These are phyloP conservation scores for Ganoderma meredithae DNA, from an alignment of 1,284 basidiomycete genomes.

Conservation along the genomic window DNA sequence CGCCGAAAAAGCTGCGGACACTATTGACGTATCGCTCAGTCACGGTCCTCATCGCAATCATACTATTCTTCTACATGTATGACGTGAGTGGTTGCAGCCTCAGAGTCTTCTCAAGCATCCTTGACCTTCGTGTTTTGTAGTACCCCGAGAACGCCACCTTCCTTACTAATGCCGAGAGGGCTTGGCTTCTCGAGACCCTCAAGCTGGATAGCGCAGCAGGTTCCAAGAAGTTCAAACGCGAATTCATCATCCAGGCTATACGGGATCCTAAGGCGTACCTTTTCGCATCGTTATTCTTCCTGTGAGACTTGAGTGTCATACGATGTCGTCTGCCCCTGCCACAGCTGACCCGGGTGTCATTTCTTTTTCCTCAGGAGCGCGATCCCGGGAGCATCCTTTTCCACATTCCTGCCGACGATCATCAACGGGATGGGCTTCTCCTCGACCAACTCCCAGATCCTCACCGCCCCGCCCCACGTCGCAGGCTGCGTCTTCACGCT, in stretches of 20 bases:
- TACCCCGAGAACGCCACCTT: slow-evolving; percentile 25
- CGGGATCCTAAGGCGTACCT: slow-evolving; percentile 50
- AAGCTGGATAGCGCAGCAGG: slow-evolving; percentile 31
- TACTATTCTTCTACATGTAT: slow-evolving; percentile 17
- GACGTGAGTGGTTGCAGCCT: not conserved
- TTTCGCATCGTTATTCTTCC: slow-evolving; percentile 38
- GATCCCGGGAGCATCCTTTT: slow-evolving; percentile 25
- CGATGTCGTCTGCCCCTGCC: slow-evolving; percentile 38
- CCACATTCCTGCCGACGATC: slow-evolving; percentile 40
- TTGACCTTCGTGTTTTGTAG: not conserved
- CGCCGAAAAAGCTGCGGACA: not conserved
- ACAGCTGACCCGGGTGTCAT: slow-evolving; percentile 50
- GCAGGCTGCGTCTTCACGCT: slow-evolving; percentile 26
- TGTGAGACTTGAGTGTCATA: slow-evolving; percentile 24
- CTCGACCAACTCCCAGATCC: slow-evolving; percentile 36
- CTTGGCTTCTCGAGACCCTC: slow-evolving; percentile 44
- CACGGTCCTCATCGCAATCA: slow-evolving; percentile 7
- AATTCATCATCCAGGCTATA: slow-evolving; percentile 37
- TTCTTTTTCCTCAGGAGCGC: slow-evolving; percentile 52
- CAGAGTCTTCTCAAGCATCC: no score
- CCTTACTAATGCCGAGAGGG: slow-evolving; percentile 41
- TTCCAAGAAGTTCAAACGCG: slow-evolving; percentile 34
- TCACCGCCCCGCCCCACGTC: slow-evolving; percentile 33
- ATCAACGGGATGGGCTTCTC: slow-evolving; percentile 41
- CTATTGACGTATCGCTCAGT: not conserved